Percentiles rank a stretch among this genome's conserved stretches.
These are phyloP conservation scores for Xylaria sp. DNA, from an alignment of 2,329 filamentous ascomycete genomes.

Conservation along the genomic window DNA sequence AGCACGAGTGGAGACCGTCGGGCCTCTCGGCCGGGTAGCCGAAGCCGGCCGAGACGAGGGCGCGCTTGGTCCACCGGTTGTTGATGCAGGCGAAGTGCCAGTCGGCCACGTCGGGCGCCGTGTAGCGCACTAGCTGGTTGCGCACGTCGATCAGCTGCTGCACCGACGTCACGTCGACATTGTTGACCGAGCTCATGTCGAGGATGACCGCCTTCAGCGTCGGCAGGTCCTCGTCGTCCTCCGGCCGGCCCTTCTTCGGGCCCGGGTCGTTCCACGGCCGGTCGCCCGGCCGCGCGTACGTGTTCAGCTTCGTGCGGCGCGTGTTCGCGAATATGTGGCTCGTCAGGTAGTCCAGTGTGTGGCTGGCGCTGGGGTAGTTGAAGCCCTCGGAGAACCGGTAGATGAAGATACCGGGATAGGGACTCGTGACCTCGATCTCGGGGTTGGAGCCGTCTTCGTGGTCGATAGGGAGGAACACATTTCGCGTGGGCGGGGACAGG, in stretches of 20 bases:
- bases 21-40: conserved; percentile 70
- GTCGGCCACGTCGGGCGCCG: conserved; percentile 78
- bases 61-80: conserved; percentile 93
- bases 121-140: conserved; percentile 88
- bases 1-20: conserved; percentile 63
- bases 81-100: conserved; percentile 96
- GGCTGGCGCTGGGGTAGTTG: conserved; percentile 92
- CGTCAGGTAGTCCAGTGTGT: conserved; percentile 80
- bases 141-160: conserved; percentile 93
- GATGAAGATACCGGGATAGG: conserved; percentile 92
- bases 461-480: conserved; percentile 84
- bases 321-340: conserved; percentile 71
- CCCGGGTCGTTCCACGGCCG: conserved; percentile 95
- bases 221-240: conserved; percentile 58
- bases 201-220: conserved; percentile 87
- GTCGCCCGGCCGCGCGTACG: conserved; percentile 70
- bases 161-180: conserved; percentile 89
- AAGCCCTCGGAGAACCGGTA: conserved; percentile 94
- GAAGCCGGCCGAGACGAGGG: conserved; percentile 84
- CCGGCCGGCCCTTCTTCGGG: conserved; percentile 55
- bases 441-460: conserved; percentile 93
- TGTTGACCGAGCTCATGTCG: conserved; percentile 92
- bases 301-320: conserved; percentile 71
- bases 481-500: conserved; percentile 53
- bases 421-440: conserved; percentile 73